Base-by-base conservation (phyloP, 2,329 filamentous ascomycete genomes). In the Berkeleyomyces basicola region DNA sequence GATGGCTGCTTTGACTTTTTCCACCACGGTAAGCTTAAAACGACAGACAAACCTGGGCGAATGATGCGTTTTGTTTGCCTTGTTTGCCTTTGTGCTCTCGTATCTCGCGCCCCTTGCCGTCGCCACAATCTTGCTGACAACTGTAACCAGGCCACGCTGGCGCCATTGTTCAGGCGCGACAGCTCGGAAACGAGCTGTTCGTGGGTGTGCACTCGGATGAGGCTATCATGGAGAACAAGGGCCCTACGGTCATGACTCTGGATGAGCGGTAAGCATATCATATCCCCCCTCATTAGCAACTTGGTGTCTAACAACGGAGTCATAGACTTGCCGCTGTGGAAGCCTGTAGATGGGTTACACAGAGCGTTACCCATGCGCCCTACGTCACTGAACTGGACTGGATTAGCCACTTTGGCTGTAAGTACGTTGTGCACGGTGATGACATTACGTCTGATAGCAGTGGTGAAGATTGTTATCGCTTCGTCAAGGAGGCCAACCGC, bases 1-100 rank as follows among this genome's bases (percentile, higher is more conserved):
- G 93, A 99, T 73, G 93, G 93, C 66, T 99, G 93, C 79, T 99
- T 96, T 77, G 93, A 99, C 77, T 99, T 99, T 75, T 95, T 91
- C 76, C 93, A 99, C 73, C 93, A 97, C 73, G 93, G 88, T 90
- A 74, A 67, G 76, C 68, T 1, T 23, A 61, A 10, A 31, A n/a
- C n/a, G 6, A 33, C 16, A 49, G 6, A 40, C 10, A 60, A 3
- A 43, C 42, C 1, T 14, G 42, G 6, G 6, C 3, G 42, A 43
- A 9, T 43, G 7, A 4, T 9, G 42, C 42, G 23, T 23, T 23
- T 23, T 23, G 23, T 23, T 23, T 23, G 23, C 23, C 23, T 23
- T 23, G 23, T 23, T 23, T 23, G 23, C 23, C 23, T 23, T 23
- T 23, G 23, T 23, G 23, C 23, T 23, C 23, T 23, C 23, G 23